Percentiles rank a stretch among this genome's conserved stretches.
phyloP scores from a whole-genome alignment of 768 basidiomycete genomes.

The Amanita rimosa region DNA sequence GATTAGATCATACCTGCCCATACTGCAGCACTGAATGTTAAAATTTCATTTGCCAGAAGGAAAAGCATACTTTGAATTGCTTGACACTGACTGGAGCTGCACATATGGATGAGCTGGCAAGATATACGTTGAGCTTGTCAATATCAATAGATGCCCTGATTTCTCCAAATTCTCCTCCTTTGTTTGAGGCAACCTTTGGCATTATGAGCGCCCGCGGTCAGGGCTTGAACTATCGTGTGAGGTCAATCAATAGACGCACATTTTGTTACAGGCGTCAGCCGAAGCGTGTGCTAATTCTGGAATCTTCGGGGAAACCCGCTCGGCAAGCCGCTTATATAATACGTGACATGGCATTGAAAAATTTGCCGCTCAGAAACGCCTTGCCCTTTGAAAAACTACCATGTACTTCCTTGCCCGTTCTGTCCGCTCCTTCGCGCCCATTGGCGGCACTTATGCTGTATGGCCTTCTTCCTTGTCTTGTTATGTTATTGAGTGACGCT shows the following conservation, averaged over 20 bases:
- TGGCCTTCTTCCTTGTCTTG: slow-evolving; percentile 12
- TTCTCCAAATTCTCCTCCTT: slow-evolving; percentile 68
- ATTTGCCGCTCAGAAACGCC: slow-evolving; percentile 25
- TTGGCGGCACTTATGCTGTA: slow-evolving; percentile 52
- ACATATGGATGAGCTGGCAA: slow-evolving; percentile 44
- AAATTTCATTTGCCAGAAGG: background rate
- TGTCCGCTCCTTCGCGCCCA: slow-evolving; percentile 47
- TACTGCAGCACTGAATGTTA: slow-evolving; percentile 34
- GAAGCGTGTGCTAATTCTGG: slow-evolving; percentile 13
- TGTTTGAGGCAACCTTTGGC: slow-evolving; percentile 19
- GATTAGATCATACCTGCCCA: slow-evolving; percentile 55
- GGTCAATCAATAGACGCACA: background rate
- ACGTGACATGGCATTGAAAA: slow-evolving; percentile 26
- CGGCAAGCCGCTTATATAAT: slow-evolving; percentile 23
- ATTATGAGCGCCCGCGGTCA: no score
- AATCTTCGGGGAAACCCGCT: slow-evolving; percentile 26
- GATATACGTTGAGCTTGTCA: slow-evolving; percentile 51
- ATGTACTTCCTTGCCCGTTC: slow-evolving; percentile 69
- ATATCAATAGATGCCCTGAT: slow-evolving; percentile 63
- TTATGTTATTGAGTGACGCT: slow-evolving; percentile 6
- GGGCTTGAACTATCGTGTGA: background rate
- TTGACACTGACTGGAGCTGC: slow-evolving; percentile 63
- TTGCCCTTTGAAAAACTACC: slow-evolving; percentile 36
- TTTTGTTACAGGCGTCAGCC: background rate
- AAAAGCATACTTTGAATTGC: slow-evolving; percentile 75